Evolutionary conservation across 2,329 filamentous ascomycete species (phyloP).

Genomic region (Rhinocladiella similis): DNA sequence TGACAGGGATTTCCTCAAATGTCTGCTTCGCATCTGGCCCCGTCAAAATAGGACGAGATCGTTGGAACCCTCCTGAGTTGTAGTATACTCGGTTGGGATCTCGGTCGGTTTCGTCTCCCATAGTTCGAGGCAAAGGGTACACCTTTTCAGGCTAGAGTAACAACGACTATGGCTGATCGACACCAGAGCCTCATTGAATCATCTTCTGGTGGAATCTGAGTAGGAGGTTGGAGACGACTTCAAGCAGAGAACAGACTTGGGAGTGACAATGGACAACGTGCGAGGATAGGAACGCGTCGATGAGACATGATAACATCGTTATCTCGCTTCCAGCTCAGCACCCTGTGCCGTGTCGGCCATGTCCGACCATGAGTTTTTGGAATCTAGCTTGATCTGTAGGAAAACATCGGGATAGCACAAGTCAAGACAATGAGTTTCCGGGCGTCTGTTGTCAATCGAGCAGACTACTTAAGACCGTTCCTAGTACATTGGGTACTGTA

Average conservation of each 20-base stretch:
- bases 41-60: background rate
- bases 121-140: background rate
- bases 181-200: no score
- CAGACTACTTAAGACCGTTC: no score
- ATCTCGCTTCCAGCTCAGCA: background rate
- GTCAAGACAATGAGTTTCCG: background rate
- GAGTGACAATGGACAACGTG: no score
- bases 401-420: background rate
- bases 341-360: background rate
- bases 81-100: background rate
- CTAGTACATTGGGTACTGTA: no score
- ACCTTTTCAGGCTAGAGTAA: background rate
- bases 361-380: background rate
- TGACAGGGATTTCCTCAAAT: background rate
- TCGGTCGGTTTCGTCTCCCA: background rate
- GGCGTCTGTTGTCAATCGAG: background rate
- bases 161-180: background rate
- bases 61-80: background rate
- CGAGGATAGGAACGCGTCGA: background rate
- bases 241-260: no score
- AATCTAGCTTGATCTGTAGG: background rate
- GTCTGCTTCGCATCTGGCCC: background rate
- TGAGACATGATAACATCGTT: background rate
- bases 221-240: no score
- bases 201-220: no score